A percentile compares a stretch with the other conserved stretches of the same genome.
phyloP scores from a whole-genome alignment of 73 alveolate species.

The Loxodes magnus region DNA sequence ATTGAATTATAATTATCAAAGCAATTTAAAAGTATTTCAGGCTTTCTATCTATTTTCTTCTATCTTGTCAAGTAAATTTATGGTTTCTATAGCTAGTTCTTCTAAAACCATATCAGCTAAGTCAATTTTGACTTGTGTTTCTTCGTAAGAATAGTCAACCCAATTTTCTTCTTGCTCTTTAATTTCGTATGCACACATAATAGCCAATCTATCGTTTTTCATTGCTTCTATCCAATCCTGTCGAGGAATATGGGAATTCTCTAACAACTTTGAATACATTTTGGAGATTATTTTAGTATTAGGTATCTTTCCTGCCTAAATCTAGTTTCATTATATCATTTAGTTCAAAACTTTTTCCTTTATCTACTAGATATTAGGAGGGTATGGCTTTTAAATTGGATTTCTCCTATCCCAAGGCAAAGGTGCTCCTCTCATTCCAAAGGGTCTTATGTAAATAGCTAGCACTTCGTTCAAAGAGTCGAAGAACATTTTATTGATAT shows the following conservation, averaged over 20 bases:
- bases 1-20: no score
- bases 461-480: conserved; percentile 78
- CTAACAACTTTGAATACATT: no score
- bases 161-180: conserved; percentile 29
- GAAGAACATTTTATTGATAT: conserved; percentile 64
- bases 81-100: conserved; percentile 21
- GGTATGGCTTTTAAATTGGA: no score
- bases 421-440: conserved; percentile 72
- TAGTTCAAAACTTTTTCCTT: no score
- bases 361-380: no score
- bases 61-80: not conserved
- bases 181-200: conserved; percentile 20
- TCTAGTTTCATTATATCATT: no score
- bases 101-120: conserved; percentile 47
- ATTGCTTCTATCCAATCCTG: no score
- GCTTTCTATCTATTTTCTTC: no score
- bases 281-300: no score
- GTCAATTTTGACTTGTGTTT: conserved; percentile 39
- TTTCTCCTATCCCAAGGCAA: conserved; percentile 59
- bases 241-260: no score
- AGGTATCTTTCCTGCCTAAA: no score
- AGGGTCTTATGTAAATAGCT: conserved; percentile 62
- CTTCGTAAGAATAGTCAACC: conserved; percentile 45
- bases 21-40: no score
- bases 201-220: conserved; percentile 36